phyloP scores from a whole-genome alignment of 2,329 filamentous ascomycete genomes.

The Fusarium sp. region DNA sequence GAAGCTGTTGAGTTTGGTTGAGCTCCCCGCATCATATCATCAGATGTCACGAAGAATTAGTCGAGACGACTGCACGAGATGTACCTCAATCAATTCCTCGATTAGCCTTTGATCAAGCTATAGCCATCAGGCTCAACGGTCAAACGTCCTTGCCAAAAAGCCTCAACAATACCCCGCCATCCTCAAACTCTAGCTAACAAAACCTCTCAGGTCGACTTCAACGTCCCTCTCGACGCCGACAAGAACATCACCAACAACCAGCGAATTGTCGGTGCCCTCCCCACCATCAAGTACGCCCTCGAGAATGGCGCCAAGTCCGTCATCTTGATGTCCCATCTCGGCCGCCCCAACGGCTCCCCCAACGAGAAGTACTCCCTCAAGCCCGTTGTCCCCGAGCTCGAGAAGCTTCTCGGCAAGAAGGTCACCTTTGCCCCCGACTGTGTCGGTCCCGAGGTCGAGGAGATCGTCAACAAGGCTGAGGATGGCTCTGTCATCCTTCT shows the following conservation, averaged over 20 bases:
- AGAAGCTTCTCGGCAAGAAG: slow-evolving; percentile 85
- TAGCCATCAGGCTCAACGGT: too few relatives aligned
- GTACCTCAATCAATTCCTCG: background rate
- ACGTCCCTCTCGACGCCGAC: slow-evolving; percentile 92
- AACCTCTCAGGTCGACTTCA: slow-evolving; percentile 88
- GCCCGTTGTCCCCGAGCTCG: slow-evolving; percentile 89
- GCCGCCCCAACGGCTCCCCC: slow-evolving; percentile 88
- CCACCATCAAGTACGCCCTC: slow-evolving; percentile 93
- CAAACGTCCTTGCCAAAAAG: background rate
- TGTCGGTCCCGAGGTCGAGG: slow-evolving; percentile 90
- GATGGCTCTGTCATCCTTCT: slow-evolving; percentile 87
- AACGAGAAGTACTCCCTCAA: slow-evolving; percentile 95
- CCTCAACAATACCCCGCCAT: slow-evolving; percentile 18
- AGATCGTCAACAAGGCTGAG: slow-evolving; percentile 82
- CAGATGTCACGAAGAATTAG: background rate
- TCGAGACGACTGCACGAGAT: background rate
- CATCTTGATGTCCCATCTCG: slow-evolving; percentile 97
- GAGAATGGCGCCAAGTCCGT: slow-evolving; percentile 92
- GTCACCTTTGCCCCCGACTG: slow-evolving; percentile 92
- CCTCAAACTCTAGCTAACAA: slow-evolving; percentile 33
- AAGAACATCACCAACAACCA: slow-evolving; percentile 98
- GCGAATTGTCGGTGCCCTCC: slow-evolving; percentile 94
- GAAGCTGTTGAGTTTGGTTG: slow-evolving; percentile 18
- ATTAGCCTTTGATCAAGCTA: background rate
- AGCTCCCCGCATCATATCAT: slow-evolving; percentile 16